Base-by-base conservation (phyloP, 2,329 filamentous ascomycete genomes). In the Westerdykella aurantiaca region DNA sequence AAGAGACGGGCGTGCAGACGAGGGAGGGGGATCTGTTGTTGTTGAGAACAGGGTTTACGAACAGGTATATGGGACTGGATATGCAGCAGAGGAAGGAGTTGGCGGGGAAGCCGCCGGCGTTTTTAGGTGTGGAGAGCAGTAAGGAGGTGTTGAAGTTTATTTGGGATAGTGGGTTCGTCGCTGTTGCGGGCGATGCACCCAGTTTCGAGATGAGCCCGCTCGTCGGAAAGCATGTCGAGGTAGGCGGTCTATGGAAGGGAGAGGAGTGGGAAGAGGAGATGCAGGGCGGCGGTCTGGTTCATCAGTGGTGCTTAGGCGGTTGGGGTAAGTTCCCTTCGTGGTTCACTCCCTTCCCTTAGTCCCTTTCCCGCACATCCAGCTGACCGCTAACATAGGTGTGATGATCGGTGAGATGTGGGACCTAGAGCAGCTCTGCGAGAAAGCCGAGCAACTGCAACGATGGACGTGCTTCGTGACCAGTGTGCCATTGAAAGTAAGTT, bases 381-480 rank as follows among this genome's bases (percentile, higher is more conserved):
- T 50, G 41, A 42, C 39, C 2, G 18, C 12, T 29, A 7, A 29
- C 16, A 16, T 22, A 52, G 49, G 48, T 9, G 56, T 66, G 1
- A 66, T 64, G 57, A 64, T 69, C 41, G 66, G 66, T 13, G 66
- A 69, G 49, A 63, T 69, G 65, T 67, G 61, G 47, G 67, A 69
- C 51, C 61, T 84, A 16, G 74, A 78, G 45, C 68, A 60, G 10
- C 60, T 83, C 37, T 71, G 75, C 3, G 69, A 66, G 31, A 71
- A 76, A 39, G 79, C 78, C 51, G 79, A 75, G 50, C 69, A 70
- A 54, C 63, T 73, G 56, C 67, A 71, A 29, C 64, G 75, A 21
- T 81, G 75, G 57, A 78, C 71, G 2, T 85, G 83, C 54, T 74
- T 85, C 62, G 69, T 85, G 5, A 79, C 75, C 0, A 82, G 79